A percentile compares a stretch with the other conserved stretches of the same genome.
phyloP scores from a whole-genome alignment of 140 eudicot genomes.

The Anethum foeniculum region DNA sequence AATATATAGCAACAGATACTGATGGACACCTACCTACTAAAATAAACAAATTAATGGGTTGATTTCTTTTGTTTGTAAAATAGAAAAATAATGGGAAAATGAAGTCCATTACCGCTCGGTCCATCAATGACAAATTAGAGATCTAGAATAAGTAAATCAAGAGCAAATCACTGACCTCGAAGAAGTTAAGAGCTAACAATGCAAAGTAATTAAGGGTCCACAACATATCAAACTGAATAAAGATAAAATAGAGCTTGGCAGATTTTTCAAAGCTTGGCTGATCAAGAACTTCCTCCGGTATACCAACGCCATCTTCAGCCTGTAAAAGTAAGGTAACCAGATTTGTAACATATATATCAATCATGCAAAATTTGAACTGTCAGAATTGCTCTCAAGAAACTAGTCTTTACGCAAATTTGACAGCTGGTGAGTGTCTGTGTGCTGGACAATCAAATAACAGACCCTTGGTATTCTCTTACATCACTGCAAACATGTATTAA shows the following conservation, averaged over 20 bases:
- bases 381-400: neutral
- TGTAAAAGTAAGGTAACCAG: slow-evolving; percentile 18
- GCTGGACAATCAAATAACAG: neutral
- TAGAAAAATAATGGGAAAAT: neutral
- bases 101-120: neutral
- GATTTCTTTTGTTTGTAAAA: neutral
- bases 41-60: neutral
- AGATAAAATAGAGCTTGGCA: slow-evolving; percentile 63
- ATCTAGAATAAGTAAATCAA: slow-evolving; percentile 7
- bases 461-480: neutral
- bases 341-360: neutral
- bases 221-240: slow-evolving; percentile 57
- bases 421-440: neutral
- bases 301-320: slow-evolving; percentile 95
- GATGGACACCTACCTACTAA: neutral
- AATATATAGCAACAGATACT: neutral
- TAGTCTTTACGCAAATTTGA: neutral
- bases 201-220: slow-evolving; percentile 80
- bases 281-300: slow-evolving; percentile 83
- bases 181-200: slow-evolving; percentile 55
- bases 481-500: neutral
- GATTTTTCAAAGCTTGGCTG: slow-evolving; percentile 49
- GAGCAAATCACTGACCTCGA: slow-evolving; percentile 54
- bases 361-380: neutral
- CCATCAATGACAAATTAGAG: neutral